Conservation (phyloP, 768 basidiomycete species). For the Astraeus odoratus region DNA sequence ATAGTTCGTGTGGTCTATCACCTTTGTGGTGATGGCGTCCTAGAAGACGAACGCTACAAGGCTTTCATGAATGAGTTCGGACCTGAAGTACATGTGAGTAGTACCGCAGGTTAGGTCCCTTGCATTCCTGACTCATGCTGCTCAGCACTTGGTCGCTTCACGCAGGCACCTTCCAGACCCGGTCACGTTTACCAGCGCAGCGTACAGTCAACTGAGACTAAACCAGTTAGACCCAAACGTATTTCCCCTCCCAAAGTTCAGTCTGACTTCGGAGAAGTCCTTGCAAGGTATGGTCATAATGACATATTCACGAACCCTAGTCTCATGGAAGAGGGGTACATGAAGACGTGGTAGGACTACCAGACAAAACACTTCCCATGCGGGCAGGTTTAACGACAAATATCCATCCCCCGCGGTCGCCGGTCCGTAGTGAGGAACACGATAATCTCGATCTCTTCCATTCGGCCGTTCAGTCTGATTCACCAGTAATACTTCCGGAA, state of each 20-base stretch:
- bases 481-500: conserved; percentile 16
- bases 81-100: conserved; percentile 50
- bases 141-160: conserved; percentile 71
- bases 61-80: conserved; percentile 68
- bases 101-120: not conserved
- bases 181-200: conserved; percentile 68
- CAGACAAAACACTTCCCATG: conserved; percentile 39
- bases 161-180: conserved; percentile 53
- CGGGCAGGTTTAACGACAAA: conserved; percentile 32
- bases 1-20: conserved; percentile 54
- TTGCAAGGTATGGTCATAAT: conserved; percentile 27
- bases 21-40: conserved; percentile 60
- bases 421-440: conserved; percentile 26
- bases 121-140: conserved; percentile 3
- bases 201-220: conserved; percentile 65
- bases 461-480: conserved; percentile 12
- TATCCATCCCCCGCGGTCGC: conserved; percentile 43
- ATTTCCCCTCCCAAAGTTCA: conserved; percentile 63
- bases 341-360: conserved; percentile 36
- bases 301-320: not conserved
- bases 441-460: conserved; percentile 27
- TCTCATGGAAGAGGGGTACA: conserved; percentile 5
- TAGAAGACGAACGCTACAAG: conserved; percentile 63
- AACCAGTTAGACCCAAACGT: conserved; percentile 63
- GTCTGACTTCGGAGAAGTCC: conserved; percentile 32